Evolutionary conservation across 2,329 filamentous ascomycete genomes (phyloP).

Genomic region (Colletotrichum scovillei): DNA sequence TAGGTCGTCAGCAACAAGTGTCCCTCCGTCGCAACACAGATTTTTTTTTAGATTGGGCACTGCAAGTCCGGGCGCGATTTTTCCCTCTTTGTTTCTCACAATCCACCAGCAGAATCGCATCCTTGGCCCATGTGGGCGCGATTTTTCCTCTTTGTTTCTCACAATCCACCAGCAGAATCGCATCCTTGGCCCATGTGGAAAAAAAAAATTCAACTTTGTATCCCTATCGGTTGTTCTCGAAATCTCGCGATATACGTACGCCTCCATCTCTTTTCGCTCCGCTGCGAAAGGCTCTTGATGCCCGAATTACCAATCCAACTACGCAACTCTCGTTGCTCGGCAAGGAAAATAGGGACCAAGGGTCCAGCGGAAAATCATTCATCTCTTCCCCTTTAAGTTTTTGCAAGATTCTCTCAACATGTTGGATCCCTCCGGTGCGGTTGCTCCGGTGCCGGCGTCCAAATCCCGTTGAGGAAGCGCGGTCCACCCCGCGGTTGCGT

Average conservation of each 20-base stretch:
- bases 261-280: no score
- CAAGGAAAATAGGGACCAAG: background rate
- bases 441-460: background rate
- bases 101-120: conserved; percentile 35
- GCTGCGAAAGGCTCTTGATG: conserved; percentile 22
- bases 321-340: background rate
- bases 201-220: conserved; percentile 21
- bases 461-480: background rate
- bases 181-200: conserved; percentile 37
- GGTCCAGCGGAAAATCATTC: background rate
- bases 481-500: background rate
- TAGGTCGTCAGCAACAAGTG: conserved; percentile 13
- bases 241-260: no score
- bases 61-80: conserved; percentile 18
- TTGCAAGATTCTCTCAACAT: background rate
- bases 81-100: conserved; percentile 25
- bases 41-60: conserved; percentile 34
- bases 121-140: conserved; percentile 37
- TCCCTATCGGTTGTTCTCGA: no score
- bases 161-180: conserved; percentile 33
- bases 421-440: background rate
- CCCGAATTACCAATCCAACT: conserved; percentile 30
- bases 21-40: conserved; percentile 19
- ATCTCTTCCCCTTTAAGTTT: background rate
- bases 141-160: conserved; percentile 27